A percentile compares a stretch with the other conserved stretches of the same genome.
Evolutionary conservation across 2,329 filamentous ascomycete species (phyloP).

Genomic region (Ophiocordyceps camponoti-leonardi): DNA sequence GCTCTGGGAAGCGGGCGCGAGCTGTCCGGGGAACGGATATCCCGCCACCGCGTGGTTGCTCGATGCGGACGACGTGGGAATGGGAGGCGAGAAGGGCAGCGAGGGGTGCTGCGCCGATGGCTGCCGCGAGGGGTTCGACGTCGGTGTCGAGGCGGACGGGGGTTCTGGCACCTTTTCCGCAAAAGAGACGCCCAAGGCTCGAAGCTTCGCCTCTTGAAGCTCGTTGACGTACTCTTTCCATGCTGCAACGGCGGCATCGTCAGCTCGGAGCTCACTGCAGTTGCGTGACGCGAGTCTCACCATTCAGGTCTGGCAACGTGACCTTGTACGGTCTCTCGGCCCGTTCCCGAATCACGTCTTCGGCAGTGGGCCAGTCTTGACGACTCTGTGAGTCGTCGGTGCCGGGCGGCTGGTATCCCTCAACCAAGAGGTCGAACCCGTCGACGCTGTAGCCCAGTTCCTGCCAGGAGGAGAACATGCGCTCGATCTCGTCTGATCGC

Average conservation of each 20-base stretch:
- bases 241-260: constrained; percentile 16
- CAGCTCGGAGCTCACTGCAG: constrained; percentile 2
- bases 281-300: constrained; percentile 15
- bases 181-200: constrained; percentile 73
- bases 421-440: constrained; percentile 49
- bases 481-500: constrained; percentile 33
- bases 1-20: constrained; percentile 46
- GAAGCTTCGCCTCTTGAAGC: constrained; percentile 78
- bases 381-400: constrained; percentile 44
- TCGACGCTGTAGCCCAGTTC: constrained; percentile 50
- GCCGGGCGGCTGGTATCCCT: constrained; percentile 18
- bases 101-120: constrained; percentile 59
- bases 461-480: constrained; percentile 50
- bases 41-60: constrained; percentile 44
- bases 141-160: constrained; percentile 48
- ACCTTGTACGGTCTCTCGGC: constrained; percentile 38
- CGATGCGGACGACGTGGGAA: constrained; percentile 61
- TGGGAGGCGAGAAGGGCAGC: constrained; percentile 66
- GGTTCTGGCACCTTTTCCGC: constrained; percentile 54
- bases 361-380: constrained; percentile 46
- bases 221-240: constrained; percentile 67
- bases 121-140: constrained; percentile 45
- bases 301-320: constrained; percentile 51
- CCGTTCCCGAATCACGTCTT: constrained; percentile 40
- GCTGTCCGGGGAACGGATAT: constrained; percentile 37